A percentile compares a stretch with the other conserved stretches of the same genome.
These are phyloP conservation scores for Clonostachys solani DNA, from an alignment of 2,329 filamentous ascomycete species.

Conservation along the genomic window DNA sequence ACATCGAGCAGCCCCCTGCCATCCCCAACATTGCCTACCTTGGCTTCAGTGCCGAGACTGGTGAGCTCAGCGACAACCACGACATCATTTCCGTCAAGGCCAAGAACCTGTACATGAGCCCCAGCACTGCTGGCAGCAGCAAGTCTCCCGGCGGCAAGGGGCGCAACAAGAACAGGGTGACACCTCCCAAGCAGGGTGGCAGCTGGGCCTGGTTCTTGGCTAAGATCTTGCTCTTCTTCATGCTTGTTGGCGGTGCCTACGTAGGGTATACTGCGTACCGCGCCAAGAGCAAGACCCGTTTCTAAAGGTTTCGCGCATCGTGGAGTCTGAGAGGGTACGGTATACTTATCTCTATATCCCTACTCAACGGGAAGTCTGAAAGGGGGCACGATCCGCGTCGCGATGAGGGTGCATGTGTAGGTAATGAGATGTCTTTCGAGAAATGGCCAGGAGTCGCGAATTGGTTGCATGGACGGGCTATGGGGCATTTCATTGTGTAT, in stretches of 20 bases:
- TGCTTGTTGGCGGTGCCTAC: conserved; percentile 70
- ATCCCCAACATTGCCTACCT: conserved; percentile 76
- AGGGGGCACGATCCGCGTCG: too few relatives aligned
- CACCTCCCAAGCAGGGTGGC: conserved; percentile 30
- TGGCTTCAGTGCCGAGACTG: conserved; percentile 83
- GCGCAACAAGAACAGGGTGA: conserved; percentile 17
- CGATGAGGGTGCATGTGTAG: too few relatives aligned
- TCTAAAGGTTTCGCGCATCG: conserved; percentile 25
- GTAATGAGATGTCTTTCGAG: too few relatives aligned
- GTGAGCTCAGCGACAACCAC: conserved; percentile 95
- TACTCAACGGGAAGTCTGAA: too few relatives aligned
- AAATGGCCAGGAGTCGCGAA: too few relatives aligned
- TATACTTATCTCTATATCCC: too few relatives aligned
- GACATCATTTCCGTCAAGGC: conserved; percentile 87
- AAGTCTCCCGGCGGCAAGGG: conserved; percentile 27
- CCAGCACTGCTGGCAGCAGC: conserved; percentile 32
- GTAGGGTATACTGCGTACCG: conserved; percentile 84
- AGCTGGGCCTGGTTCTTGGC: conserved; percentile 64
- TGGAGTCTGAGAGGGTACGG: too few relatives aligned
- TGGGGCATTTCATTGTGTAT: too few relatives aligned
- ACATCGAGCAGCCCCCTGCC: conserved; percentile 63
- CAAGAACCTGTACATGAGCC: conserved; percentile 77
- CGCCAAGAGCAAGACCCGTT: conserved; percentile 55
- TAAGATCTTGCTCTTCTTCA: conserved; percentile 76
- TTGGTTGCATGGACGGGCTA: too few relatives aligned